Evolutionary conservation across 805 yeast species (phyloP), one percentile per base, ranked within the genome.

Genomic region (Pichia manshurica): DNA sequence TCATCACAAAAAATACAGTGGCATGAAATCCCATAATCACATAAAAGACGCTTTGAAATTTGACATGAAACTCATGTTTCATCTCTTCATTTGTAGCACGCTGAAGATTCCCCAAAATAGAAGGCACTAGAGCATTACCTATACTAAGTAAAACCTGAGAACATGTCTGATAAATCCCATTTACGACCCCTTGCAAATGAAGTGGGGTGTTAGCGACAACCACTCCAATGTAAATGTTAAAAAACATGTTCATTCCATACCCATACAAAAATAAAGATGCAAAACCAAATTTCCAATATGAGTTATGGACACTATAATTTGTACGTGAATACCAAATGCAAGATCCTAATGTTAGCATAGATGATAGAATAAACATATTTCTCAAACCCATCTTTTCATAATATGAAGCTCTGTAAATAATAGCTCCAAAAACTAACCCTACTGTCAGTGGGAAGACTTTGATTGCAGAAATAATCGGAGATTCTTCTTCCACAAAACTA

Each of bases 401-500:
- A 42, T 47, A 31, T 2, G n/a, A 15, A 5, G 47, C 50, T 7
- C 49, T 48, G 29, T 50, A 64, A 4, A 62, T 12, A 3, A 55
- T 6, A 10, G 69, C 54, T 4, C 68, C 67, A 9, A 61, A 2
- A 3, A 55, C 38, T 45, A 66, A 44, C 3, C 69, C 72, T 12
- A 66, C 50, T 3, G 67, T 46, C 19, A 64, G 23, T 2, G 75
- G 72, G 1, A 71, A 48, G 1, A 61, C 47, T 47, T 69, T 72
- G 3, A 69, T 56, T 1, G 71, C 68, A 1, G 74, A 59, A 4
- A 69, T 45, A 5, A 73, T 47, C 0, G 71, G 59, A 5, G 66
- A 50, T 41, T 66, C 53, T 5, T 49, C 47, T 3, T 64, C 63
- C 15, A 64, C 56, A 46, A 62, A 66, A 34, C 66, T 60, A 16